phyloP scores from a whole-genome alignment of 2,329 filamentous ascomycete species.

The Pseudonectria buxi region DNA sequence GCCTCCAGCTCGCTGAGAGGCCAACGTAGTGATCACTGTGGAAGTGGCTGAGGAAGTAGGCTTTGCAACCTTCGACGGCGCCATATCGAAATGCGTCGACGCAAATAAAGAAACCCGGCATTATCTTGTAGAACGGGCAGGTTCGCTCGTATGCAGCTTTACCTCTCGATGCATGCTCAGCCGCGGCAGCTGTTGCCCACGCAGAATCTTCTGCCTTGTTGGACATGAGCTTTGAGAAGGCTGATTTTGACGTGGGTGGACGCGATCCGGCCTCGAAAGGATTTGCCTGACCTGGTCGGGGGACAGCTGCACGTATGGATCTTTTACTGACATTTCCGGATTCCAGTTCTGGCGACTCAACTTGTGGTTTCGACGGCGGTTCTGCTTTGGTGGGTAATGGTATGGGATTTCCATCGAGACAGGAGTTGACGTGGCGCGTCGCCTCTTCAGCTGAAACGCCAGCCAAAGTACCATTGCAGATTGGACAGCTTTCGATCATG shows the following conservation, averaged over 20 bases:
- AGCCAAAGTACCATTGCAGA: constrained; percentile 62
- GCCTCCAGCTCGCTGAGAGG: constrained; percentile 77
- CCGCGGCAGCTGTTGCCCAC: constrained; percentile 79
- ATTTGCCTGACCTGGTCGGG: constrained; percentile 73
- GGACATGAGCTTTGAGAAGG: constrained; percentile 91
- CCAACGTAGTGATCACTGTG: constrained; percentile 98
- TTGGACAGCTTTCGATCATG: constrained; percentile 54
- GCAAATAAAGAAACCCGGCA: constrained; percentile 85
- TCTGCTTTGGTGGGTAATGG: constrained; percentile 38
- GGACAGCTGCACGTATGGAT: constrained; percentile 61
- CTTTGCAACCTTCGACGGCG: constrained; percentile 82
- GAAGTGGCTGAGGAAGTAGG: constrained; percentile 96
- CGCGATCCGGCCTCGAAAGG: constrained; percentile 56
- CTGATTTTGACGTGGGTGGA: constrained; percentile 48
- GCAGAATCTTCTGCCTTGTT: constrained; percentile 83
- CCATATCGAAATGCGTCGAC: constrained; percentile 97
- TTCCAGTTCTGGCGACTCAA: constrained; percentile 24
- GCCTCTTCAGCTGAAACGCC: constrained; percentile 60
- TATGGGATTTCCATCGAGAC: constrained; percentile 74
- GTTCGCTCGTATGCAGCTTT: constrained; percentile 83
- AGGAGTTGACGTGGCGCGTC: constrained; percentile 83
- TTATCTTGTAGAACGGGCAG: constrained; percentile 97
- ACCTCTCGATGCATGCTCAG: constrained; percentile 70
- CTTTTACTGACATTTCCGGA: constrained; percentile 43
- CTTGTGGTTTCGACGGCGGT: constrained; percentile 3